Conservation (phyloP, 306 rosid species). For the Mimosa pudica region DNA sequence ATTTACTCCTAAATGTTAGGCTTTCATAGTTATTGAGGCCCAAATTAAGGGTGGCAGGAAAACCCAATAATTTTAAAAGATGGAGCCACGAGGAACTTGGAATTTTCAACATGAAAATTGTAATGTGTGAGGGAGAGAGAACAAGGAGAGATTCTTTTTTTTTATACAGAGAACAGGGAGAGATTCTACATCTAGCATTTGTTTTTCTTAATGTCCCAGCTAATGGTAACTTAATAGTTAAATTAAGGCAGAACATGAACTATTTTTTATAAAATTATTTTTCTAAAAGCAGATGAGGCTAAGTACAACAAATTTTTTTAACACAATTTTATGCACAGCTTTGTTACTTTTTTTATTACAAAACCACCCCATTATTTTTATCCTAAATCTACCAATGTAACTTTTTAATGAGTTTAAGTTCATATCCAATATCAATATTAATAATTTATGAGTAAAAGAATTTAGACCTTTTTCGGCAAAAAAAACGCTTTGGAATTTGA, state of each 20-base stretch:
- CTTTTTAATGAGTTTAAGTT: background rate
- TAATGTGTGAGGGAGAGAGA: background rate
- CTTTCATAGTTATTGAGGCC: background rate
- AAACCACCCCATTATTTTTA: background rate
- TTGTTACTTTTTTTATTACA: too few species aligned
- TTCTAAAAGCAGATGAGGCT: too few species aligned
- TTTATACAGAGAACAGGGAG: background rate
- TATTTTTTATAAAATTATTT: too few species aligned
- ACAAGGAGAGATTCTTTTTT: background rate
- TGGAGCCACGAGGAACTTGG: background rate
- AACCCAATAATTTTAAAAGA: background rate
- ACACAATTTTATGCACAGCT: background rate
- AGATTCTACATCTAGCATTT: background rate
- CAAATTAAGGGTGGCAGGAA: background rate
- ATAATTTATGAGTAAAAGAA: too few species aligned
- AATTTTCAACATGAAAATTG: background rate
- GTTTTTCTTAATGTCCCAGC: background rate
- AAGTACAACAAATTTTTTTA: too few species aligned
- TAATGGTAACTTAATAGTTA: background rate
- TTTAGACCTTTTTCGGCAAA: too few species aligned
- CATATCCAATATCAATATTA: too few species aligned
- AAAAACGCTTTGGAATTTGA: too few species aligned
- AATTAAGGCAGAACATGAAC: background rate
- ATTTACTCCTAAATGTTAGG: background rate
- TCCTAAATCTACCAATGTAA: background rate